Evolutionary conservation across 2,329 filamentous ascomycete species (phyloP), one percentile per base, ranked within the genome.

Genomic region (Aspergillus novofumigatus): DNA sequence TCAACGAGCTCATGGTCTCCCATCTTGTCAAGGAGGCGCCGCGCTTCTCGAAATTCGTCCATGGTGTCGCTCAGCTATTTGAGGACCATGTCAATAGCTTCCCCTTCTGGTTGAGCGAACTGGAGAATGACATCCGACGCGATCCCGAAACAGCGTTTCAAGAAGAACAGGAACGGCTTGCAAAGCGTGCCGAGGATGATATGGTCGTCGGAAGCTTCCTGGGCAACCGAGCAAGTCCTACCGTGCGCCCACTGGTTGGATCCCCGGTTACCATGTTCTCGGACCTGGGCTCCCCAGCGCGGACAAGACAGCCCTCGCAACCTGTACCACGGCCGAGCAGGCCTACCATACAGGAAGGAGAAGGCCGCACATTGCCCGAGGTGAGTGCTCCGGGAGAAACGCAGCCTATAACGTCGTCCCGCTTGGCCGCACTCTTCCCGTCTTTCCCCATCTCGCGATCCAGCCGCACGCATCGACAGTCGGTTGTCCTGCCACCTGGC

Each of bases 61-160:
- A 99, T 67, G 94, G 94, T 59, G 87, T 95, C 4, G 92, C 93
- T 7, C 87, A 88, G 42, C 81, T 99, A 2, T 97, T 97, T 65
- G 94, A 97, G 68, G 91, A 99, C 74, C 86, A 96, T 69, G 92
- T 99, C 73, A 97, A 97, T 77, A 92, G 86, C 61, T 86, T 97
- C 68, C 94, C 94, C 14, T 97, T 97, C 78, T 99, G 94, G 94
- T 83, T 97, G 35, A 88, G 88, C 67, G 90, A 96, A 61, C 82
- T 97, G 47, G 93, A 97, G 70, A 90, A 85, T 32, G 94, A 99
- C 70, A 99, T 99, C 69, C 88, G 93, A 64, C 91, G 90, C 71
- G 92, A 97, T 70, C 94, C 94, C 0, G 90, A 94, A 71, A 83
- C 85, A 61, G 93, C 93, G 0, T 97, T 96, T 70, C 89, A 95